A percentile compares a stretch with the other conserved stretches of the same genome.
phyloP scores from a whole-genome alignment of 805 yeast genomes.

The Metschnikowia reukaufii region DNA sequence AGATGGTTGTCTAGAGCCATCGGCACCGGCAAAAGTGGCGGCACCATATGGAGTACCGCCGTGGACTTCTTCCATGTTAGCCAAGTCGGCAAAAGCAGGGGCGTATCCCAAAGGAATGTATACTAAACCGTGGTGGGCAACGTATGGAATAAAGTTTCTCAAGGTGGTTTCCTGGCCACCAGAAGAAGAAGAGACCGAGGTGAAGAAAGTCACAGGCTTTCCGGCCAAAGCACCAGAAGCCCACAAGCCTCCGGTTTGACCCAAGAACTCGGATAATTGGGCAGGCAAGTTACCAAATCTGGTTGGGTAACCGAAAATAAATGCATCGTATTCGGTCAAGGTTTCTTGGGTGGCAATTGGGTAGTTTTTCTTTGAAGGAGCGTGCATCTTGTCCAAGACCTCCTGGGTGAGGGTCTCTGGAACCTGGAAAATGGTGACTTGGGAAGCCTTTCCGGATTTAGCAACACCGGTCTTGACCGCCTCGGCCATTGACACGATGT shows the following conservation, averaged over 20 bases:
- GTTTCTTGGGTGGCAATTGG: conserved; percentile 65
- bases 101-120: conserved; percentile 79
- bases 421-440: conserved; percentile 73
- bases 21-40: conserved; percentile 73
- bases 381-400: conserved; percentile 61
- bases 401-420: conserved; percentile 73
- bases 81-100: conserved; percentile 51
- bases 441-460: conserved; percentile 15
- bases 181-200: conserved; percentile 71
- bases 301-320: conserved; percentile 83
- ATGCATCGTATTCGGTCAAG: conserved; percentile 69
- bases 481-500: conserved; percentile 20
- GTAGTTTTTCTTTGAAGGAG: conserved; percentile 58
- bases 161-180: conserved; percentile 82
- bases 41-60: conserved; percentile 91
- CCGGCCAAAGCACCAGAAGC: conserved; percentile 69
- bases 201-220: conserved; percentile 72
- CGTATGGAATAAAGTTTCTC: conserved; percentile 59
- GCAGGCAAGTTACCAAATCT: conserved; percentile 82
- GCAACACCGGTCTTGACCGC: conserved; percentile 19
- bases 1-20: conserved; percentile 71
- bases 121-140: conserved; percentile 79
- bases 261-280: conserved; percentile 76
- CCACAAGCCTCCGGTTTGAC: conserved; percentile 79
- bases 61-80: conserved; percentile 62